A percentile compares a stretch with the other conserved stretches of the same genome.
Evolutionary conservation across 495 filamentous ascomycete species (phyloP).

Genomic region (Parathielavia appendiculata): DNA sequence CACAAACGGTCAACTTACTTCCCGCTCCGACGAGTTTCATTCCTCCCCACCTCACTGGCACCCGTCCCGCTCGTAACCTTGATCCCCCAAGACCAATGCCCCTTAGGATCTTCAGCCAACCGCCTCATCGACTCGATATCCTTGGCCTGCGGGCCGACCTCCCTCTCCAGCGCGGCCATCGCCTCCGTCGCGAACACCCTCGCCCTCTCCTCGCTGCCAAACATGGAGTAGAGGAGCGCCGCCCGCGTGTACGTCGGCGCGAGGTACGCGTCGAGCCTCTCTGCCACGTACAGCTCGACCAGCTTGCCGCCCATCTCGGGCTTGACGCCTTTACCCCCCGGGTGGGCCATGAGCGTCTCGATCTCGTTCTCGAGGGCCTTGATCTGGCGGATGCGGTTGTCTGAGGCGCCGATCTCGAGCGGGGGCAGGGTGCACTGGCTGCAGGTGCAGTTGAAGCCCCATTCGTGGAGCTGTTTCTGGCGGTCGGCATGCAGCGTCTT

Average conservation of each 20-base stretch:
- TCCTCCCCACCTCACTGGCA: background rate
- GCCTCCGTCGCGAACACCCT: slow-evolving; percentile 32
- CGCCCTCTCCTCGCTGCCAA: slow-evolving; percentile 36
- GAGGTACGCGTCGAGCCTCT: slow-evolving; percentile 35
- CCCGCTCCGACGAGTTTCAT: background rate
- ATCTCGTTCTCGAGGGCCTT: slow-evolving; percentile 33
- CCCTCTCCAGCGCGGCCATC: slow-evolving; percentile 32
- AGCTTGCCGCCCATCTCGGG: slow-evolving; percentile 34
- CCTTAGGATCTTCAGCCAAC: slow-evolving; percentile 31
- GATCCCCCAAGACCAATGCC: slow-evolving; percentile 29
- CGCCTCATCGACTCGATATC: slow-evolving; percentile 36
- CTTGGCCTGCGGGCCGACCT: slow-evolving; percentile 28
- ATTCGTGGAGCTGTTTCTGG: slow-evolving; percentile 30
- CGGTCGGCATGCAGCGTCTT: slow-evolving; percentile 29
- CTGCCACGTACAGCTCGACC: slow-evolving; percentile 32
- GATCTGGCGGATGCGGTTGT: slow-evolving; percentile 35
- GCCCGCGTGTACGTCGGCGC: slow-evolving; percentile 38
- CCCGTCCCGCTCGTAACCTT: slow-evolving; percentile 2
- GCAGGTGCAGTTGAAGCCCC: slow-evolving; percentile 43
- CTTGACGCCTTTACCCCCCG: background rate
- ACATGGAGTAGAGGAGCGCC: slow-evolving; percentile 40
- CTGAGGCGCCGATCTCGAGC: slow-evolving; percentile 27
- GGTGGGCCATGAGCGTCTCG: slow-evolving; percentile 25
- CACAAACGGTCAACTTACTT: background rate
- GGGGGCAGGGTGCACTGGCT: slow-evolving; percentile 29